Base-by-base conservation (phyloP, 352 stramenopile species). In the Pythium dissimile region DNA sequence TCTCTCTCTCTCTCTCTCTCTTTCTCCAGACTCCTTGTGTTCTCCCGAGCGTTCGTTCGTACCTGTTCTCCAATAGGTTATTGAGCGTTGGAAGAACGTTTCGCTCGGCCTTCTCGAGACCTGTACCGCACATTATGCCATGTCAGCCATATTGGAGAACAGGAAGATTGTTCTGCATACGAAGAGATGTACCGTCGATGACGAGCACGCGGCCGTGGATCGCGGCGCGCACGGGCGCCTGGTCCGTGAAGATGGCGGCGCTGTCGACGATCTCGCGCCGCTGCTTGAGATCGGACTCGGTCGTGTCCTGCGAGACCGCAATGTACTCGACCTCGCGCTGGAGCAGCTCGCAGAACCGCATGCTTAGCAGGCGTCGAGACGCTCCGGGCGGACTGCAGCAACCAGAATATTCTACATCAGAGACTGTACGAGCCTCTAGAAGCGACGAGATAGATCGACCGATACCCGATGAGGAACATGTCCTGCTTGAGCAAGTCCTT, bases 1-100 rank as follows among this genome's bases (percentile, higher is more conserved):
- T n/a, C n/a, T n/a, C n/a, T n/a, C n/a, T n/a, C n/a, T n/a, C n/a
- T n/a, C n/a, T n/a, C n/a, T n/a, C n/a, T n/a, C n/a, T n/a, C n/a
- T n/a, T n/a, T n/a, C n/a, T n/a, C n/a, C n/a, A n/a, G n/a, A n/a
- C n/a, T n/a, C n/a, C n/a, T n/a, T n/a, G n/a, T n/a, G n/a, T n/a
- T n/a, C n/a, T n/a, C n/a, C n/a, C n/a, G n/a, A n/a, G n/a, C n/a
- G n/a, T n/a, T n/a, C n/a, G n/a, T n/a, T n/a, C n/a, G n/a, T 49
- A 83, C 73, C 95, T 69, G 66, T 98, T 98, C 67, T 99, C 96
- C 8, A 98, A 74, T 28, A 99, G 62, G 66, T 99, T 99, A 67
- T 98, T 99, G 12, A 99, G 66, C n/a, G 95, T 98, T 0, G 96
- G 96, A 27, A 99, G 71, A 1, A 99, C 95, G 61, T 99, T 99